phyloP scores from a whole-genome alignment of 495 filamentous ascomycete species.

The Xylaria telfairii region DNA sequence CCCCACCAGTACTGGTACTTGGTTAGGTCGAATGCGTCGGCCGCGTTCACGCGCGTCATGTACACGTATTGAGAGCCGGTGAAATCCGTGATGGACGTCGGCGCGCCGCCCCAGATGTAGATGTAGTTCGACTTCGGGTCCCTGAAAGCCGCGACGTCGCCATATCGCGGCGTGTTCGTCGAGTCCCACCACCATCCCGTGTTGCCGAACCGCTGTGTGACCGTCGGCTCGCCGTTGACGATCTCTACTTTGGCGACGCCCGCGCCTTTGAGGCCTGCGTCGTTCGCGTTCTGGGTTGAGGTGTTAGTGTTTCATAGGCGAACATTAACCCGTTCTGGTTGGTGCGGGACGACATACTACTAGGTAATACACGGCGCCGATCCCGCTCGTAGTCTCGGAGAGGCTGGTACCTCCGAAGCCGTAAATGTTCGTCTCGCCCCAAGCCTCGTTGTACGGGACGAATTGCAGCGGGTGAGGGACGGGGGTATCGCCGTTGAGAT shows the following conservation, averaged over 20 bases:
- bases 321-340: not conserved
- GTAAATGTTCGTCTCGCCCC: not conserved
- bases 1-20: conserved; percentile 50
- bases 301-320: not conserved
- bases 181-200: not conserved
- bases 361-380: conserved; percentile 1
- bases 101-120: not conserved
- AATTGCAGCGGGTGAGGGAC: conserved; percentile 1
- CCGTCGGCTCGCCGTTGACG: not conserved
- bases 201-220: not conserved
- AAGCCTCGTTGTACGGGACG: not conserved
- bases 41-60: conserved; percentile 41
- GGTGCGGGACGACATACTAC: not conserved
- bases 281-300: not conserved
- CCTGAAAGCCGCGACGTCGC: not conserved
- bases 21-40: conserved; percentile 40
- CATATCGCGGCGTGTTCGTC: not conserved
- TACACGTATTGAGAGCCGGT: conserved; percentile 39
- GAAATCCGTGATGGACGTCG: conserved; percentile 19
- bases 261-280: not conserved
- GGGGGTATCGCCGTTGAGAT: not conserved
- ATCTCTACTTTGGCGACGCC: not conserved
- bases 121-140: not conserved
- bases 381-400: not conserved
- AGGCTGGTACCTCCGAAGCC: not conserved